Base-by-base conservation (phyloP, 2,329 filamentous ascomycete genomes). In the Colletotrichum theobromicola region DNA sequence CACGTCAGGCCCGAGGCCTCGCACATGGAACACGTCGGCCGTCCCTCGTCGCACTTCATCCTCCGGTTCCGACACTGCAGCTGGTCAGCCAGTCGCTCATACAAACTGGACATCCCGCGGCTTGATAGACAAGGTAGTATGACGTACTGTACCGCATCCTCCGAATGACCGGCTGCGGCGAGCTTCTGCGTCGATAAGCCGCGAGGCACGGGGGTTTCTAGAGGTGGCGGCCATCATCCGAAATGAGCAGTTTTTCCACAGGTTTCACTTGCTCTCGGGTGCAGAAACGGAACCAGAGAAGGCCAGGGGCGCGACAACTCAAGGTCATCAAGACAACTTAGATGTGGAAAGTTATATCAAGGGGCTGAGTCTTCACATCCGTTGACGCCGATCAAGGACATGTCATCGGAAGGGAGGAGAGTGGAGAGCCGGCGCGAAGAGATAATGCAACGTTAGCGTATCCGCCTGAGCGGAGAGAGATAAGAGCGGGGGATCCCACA, bases 21-120 rank as follows among this genome's bases (percentile, higher is more conserved):
- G 70, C 84, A 85, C 74, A 80, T 79, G 4, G 72, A 76, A 74
- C 83, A 85, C 8, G 76, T 78, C 9, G 83, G 83, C 9, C 80
- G 80, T 9, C 75, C 69, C 74, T 85, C 83, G 71, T 85, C 83
- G 71, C 83, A 85, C 77, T 85, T 85, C 32, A 82, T 79, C 76
- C 84, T 83, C 15, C 83, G 81, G 57, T 67, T 79, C 62, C 83
- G 82, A 78, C 83, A 85, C 79, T 84, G 66, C 16, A 32, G 12
- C 42, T 57, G 16, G 67, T 74, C 28, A 75, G 74, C 32, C 9
- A 8, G 13, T 42, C 50, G 53, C 21, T 57, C 53, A 28, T 18
- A 5, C 28, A 26, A 16, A 50, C 46, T 24, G n/a, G 26, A 13
- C n/a, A 46, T 10, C 24, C 18, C 30, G 10, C 21, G 30, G 12